Evolutionary conservation across 2,329 filamentous ascomycete genomes (phyloP).

Genomic region (Fusarium sp.): DNA sequence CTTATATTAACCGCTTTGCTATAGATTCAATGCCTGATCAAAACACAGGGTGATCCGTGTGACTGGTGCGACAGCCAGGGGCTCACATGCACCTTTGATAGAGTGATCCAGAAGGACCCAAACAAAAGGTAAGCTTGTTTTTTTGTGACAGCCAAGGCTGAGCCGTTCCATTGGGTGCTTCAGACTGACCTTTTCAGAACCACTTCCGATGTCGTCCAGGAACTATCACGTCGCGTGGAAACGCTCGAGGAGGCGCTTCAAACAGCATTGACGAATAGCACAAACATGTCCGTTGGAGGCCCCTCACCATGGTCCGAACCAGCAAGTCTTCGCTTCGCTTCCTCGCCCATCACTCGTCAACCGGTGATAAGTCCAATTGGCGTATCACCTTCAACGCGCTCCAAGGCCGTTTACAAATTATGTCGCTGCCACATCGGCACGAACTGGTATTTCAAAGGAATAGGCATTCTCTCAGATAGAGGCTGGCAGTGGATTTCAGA

Average conservation of each 20-base stretch:
- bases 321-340: background rate
- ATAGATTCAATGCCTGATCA: slow-evolving; percentile 38
- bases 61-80: slow-evolving; percentile 38
- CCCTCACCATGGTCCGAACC: slow-evolving; percentile 17
- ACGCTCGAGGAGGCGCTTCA: slow-evolving; percentile 28
- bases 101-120: slow-evolving; percentile 27
- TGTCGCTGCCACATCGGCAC: slow-evolving; percentile 24
- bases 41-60: slow-evolving; percentile 23
- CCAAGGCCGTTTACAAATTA: slow-evolving; percentile 14
- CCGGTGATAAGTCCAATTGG: slow-evolving; percentile 9
- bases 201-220: slow-evolving; percentile 30
- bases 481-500: slow-evolving; percentile 32
- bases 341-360: background rate
- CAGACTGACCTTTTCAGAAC: slow-evolving; percentile 9
- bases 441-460: slow-evolving; percentile 34
- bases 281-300: background rate
- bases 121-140: slow-evolving; percentile 26
- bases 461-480: slow-evolving; percentile 23
- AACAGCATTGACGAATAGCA: slow-evolving; percentile 4
- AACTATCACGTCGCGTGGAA: slow-evolving; percentile 32
- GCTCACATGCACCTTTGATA: slow-evolving; percentile 36
- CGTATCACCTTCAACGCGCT: background rate
- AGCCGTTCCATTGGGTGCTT: background rate
- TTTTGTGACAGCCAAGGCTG: background rate
- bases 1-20: background rate